These are phyloP conservation scores for Incumbomyces delicatus DNA, from an alignment of 2,329 filamentous ascomycete species.

Conservation along the genomic window DNA sequence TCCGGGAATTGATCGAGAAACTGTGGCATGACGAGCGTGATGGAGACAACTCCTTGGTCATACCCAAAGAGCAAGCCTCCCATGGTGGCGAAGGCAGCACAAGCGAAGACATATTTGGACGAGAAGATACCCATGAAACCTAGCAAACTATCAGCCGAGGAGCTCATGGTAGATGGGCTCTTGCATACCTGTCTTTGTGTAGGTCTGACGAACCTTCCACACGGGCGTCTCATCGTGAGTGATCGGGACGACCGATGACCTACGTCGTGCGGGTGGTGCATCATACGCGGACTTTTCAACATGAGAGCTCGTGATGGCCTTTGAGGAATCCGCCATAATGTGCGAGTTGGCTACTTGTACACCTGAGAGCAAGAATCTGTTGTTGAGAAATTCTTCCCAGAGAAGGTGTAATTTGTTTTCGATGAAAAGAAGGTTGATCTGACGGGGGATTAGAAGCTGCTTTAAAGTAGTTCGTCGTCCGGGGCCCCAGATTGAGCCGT, in stretches of 20 bases:
- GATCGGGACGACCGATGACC: neutral
- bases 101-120: constrained; percentile 42
- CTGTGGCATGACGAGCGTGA: constrained; percentile 45
- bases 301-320: neutral
- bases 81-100: constrained; percentile 42
- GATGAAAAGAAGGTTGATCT: no score
- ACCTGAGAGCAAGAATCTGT: neutral
- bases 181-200: neutral
- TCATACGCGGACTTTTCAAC: neutral
- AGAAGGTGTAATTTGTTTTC: no score
- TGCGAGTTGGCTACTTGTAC: neutral
- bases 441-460: no score
- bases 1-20: constrained; percentile 39
- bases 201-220: constrained; percentile 1
- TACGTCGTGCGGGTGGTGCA: neutral
- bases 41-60: constrained; percentile 34
- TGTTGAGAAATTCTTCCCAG: neutral
- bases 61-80: constrained; percentile 44
- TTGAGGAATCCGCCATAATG: neutral
- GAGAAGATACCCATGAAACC: constrained; percentile 40
- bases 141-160: neutral
- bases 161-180: neutral
- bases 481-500: no score
- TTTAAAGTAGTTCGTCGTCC: no score
- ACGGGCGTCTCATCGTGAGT: neutral